phyloP scores from a whole-genome alignment of 768 basidiomycete species.

The Trametes sanguinea region DNA sequence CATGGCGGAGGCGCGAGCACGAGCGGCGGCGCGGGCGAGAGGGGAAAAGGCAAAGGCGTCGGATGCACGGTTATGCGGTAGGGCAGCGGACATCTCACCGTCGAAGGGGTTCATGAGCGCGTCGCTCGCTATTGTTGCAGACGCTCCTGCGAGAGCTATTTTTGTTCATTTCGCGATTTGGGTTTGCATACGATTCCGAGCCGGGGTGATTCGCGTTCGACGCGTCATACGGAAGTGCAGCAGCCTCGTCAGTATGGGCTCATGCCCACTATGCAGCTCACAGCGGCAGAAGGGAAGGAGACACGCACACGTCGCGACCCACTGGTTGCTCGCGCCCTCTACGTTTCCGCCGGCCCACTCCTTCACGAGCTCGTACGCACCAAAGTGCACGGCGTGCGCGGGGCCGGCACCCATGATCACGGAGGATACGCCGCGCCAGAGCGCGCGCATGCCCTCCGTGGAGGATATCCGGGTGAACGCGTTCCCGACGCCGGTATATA shows the following conservation, averaged over 20 bases:
- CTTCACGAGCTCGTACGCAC: constrained; percentile 92
- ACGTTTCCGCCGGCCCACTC: constrained; percentile 89
- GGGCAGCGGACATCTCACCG: constrained; percentile 54
- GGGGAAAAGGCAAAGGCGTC: constrained; percentile 15
- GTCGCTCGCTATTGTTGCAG: constrained; percentile 93
- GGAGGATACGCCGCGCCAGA: constrained; percentile 96
- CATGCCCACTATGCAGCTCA: not conserved
- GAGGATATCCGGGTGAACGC: constrained; percentile 91
- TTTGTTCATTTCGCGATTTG: not conserved
- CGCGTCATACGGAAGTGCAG: not conserved
- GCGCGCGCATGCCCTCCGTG: constrained; percentile 85
- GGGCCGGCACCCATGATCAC: constrained; percentile 97
- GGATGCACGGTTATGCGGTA: constrained; percentile 16
- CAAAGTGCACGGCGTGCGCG: constrained; percentile 98
- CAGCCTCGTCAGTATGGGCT: not conserved
- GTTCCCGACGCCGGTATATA: constrained; percentile 88
- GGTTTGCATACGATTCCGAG: not conserved
- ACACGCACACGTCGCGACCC: constrained; percentile 82
- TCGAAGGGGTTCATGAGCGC: constrained; percentile 99
- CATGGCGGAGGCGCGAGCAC: not conserved
- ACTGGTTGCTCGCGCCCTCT: constrained; percentile 66
- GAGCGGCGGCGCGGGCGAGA: constrained; percentile 4
- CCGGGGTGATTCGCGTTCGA: not conserved
- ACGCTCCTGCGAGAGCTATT: constrained; percentile 87
- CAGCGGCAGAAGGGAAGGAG: not conserved